Evolutionary conservation across 495 filamentous ascomycete genomes (phyloP).

Genomic region (Trichoderma erinaceum): DNA sequence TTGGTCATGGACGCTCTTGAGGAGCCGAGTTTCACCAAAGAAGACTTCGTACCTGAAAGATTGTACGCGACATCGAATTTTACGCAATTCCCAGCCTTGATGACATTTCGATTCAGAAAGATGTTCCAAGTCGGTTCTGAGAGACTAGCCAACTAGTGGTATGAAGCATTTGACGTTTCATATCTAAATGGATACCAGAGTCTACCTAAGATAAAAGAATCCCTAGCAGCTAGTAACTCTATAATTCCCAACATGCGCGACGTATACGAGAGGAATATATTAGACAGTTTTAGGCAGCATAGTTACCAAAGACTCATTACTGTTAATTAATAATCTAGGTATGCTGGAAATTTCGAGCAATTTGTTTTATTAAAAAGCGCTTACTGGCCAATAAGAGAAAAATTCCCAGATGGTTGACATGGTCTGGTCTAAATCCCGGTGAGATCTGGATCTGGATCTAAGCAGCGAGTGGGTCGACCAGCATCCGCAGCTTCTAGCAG

Average conservation of each 20-base stretch:
- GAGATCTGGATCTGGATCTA: neutral
- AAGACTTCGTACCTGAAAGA: slow-evolving; percentile 20
- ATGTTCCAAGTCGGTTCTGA: neutral
- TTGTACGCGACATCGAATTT: slow-evolving; percentile 30
- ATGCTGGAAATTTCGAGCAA: too few species aligned
- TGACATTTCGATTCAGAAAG: slow-evolving; percentile 29
- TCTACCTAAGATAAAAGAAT: neutral
- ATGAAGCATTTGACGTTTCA: neutral
- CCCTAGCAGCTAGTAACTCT: too few species aligned
- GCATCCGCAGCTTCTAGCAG: too few species aligned
- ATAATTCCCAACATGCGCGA: too few species aligned
- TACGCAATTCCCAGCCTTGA: slow-evolving; percentile 32
- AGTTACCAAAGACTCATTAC: too few species aligned
- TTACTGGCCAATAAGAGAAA: too few species aligned
- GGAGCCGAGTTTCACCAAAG: slow-evolving; percentile 33
- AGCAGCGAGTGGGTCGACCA: too few species aligned
- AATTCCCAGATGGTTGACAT: too few species aligned
- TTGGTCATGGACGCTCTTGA: slow-evolving; percentile 39
- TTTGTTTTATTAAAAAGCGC: too few species aligned
- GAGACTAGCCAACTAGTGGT: neutral
- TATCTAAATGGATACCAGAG: neutral
- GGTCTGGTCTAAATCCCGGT: neutral
- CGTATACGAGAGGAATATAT: too few species aligned
- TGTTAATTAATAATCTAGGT: too few species aligned
- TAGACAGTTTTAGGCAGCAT: too few species aligned